Conservation (phyloP, 495 filamentous ascomycete genomes). For the Penicillium longicatenatum region DNA sequence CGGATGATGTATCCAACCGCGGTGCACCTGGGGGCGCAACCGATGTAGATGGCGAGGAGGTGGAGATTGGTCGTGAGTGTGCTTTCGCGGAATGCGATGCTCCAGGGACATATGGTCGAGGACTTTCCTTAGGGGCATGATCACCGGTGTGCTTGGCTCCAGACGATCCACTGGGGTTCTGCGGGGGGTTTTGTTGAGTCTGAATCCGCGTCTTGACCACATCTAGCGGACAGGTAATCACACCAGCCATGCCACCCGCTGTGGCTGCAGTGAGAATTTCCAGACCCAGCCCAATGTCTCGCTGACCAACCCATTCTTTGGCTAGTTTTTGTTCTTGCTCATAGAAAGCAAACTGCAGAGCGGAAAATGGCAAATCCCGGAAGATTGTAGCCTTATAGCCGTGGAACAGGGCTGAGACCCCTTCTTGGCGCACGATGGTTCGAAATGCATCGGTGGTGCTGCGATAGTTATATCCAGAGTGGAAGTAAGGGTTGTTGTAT, state of each 20-base stretch:
- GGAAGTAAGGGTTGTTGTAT: constrained; percentile 90
- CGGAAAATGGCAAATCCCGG: constrained; percentile 93
- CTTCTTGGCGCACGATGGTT: constrained; percentile 82
- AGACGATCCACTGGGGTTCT: constrained; percentile 18
- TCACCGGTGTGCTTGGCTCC: constrained; percentile 27
- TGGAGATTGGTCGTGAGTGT: constrained; percentile 71
- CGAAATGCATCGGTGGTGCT: constrained; percentile 74
- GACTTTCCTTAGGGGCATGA: constrained; percentile 39
- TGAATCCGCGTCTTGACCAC: constrained; percentile 98
- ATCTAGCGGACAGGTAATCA: constrained; percentile 92
- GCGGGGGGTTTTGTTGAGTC: constrained; percentile 73
- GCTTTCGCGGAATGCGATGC: constrained; percentile 32
- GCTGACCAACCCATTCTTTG: constrained; percentile 66
- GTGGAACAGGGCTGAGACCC: constrained; percentile 82
- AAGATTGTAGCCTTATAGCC: constrained; percentile 93
- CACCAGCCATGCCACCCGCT: constrained; percentile 92
- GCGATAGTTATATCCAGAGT: constrained; percentile 92
- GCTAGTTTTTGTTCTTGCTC: constrained; percentile 88
- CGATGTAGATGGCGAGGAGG: constrained; percentile 78
- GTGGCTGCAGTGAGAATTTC: constrained; percentile 88
- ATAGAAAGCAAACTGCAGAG: constrained; percentile 96
- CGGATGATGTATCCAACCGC: constrained; percentile 82
- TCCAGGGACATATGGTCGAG: constrained; percentile 33
- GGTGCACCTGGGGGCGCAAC: constrained; percentile 71
- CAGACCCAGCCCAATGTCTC: constrained; percentile 79